Conservation (phyloP, 2,329 filamentous ascomycete genomes). For the Simplicillium sp. region DNA sequence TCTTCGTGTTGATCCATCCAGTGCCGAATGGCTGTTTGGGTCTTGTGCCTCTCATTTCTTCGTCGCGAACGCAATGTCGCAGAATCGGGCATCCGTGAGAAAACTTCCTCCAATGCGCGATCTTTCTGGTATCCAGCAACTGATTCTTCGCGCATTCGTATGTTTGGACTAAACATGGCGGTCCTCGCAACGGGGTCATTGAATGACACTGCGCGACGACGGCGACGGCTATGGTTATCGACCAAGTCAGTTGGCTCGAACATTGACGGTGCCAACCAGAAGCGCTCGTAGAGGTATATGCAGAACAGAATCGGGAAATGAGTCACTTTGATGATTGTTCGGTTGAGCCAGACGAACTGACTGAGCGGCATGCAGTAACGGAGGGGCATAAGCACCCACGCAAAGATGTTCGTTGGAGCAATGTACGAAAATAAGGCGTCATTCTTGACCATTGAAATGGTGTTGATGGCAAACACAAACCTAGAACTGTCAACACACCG, state of each 20-base stretch:
- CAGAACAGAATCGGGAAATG: conserved; percentile 81
- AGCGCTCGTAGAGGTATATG: conserved; percentile 81
- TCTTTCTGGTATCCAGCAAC: conserved; percentile 86
- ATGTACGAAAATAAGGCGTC: conserved; percentile 92
- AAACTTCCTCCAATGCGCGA: conserved; percentile 82
- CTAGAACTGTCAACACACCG: conserved; percentile 19
- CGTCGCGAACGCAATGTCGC: conserved; percentile 50
- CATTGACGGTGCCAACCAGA: conserved; percentile 64
- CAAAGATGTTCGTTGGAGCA: conserved; percentile 82
- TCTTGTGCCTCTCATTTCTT: conserved; percentile 59
- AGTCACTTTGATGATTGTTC: conserved; percentile 83
- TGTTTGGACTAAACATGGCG: conserved; percentile 63
- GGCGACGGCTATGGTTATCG: conserved; percentile 52
- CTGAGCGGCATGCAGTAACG: conserved; percentile 72
- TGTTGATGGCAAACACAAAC: conserved; percentile 92
- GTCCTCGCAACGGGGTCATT: conserved; percentile 43
- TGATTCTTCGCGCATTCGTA: conserved; percentile 73
- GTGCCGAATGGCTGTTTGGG: conserved; percentile 71
- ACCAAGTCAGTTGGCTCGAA: conserved; percentile 81
- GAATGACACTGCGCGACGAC: conserved; percentile 44
- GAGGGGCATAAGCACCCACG: conserved; percentile 78
- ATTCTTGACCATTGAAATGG: conserved; percentile 97
- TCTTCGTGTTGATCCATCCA: conserved; percentile 76
- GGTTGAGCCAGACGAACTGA: conserved; percentile 76
- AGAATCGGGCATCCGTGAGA: conserved; percentile 61